Percentiles rank a stretch among this genome's conserved stretches.
These are phyloP conservation scores for Pseudotulostoma volvatum DNA, from an alignment of 495 filamentous ascomycete species.

Conservation along the genomic window DNA sequence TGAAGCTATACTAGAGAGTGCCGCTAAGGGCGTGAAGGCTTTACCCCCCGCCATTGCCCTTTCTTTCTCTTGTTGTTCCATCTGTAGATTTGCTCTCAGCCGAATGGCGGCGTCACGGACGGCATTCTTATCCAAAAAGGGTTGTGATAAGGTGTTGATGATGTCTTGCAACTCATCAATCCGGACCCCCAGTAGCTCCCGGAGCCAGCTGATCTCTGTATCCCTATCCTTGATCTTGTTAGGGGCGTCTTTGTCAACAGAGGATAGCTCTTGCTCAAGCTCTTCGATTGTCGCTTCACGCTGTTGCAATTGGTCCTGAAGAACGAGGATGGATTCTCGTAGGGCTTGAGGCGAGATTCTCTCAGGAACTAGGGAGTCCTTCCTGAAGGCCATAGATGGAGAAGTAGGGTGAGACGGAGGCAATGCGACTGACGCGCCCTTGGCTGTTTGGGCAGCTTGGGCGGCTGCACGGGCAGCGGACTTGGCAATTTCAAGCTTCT, in stretches of 20 bases:
- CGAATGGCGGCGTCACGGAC: slow-evolving; percentile 85
- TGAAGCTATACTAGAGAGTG: slow-evolving; percentile 46
- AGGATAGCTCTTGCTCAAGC: slow-evolving; percentile 54
- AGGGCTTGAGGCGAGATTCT: slow-evolving; percentile 88
- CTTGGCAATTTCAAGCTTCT: slow-evolving; percentile 79
- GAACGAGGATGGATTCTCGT: slow-evolving; percentile 84
- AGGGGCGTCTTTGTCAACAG: slow-evolving; percentile 54
- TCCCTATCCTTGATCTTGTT: slow-evolving; percentile 74
- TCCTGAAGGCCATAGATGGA: slow-evolving; percentile 26
- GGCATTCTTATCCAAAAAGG: slow-evolving; percentile 53
- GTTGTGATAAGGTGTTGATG: slow-evolving; percentile 57
- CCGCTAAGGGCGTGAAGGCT: slow-evolving; percentile 34
- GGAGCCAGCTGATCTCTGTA: slow-evolving; percentile 88
- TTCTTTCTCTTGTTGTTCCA: slow-evolving; percentile 92
- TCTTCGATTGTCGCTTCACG: slow-evolving; percentile 78
- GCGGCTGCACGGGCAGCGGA: slow-evolving; percentile 78
- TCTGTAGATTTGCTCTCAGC: slow-evolving; percentile 83
- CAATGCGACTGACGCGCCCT: slow-evolving; percentile 19
- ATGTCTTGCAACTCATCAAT: slow-evolving; percentile 87
- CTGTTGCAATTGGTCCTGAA: slow-evolving; percentile 91
- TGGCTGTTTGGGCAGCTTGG: slow-evolving; percentile 57
- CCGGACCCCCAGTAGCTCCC: slow-evolving; percentile 79
- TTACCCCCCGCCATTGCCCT: slow-evolving; percentile 37
- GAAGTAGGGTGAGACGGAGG: slow-evolving; percentile 22
- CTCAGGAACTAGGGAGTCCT: slow-evolving; percentile 45